Conservation (phyloP, 2,329 filamentous ascomycete genomes). For the Talaromyces sp. region DNA sequence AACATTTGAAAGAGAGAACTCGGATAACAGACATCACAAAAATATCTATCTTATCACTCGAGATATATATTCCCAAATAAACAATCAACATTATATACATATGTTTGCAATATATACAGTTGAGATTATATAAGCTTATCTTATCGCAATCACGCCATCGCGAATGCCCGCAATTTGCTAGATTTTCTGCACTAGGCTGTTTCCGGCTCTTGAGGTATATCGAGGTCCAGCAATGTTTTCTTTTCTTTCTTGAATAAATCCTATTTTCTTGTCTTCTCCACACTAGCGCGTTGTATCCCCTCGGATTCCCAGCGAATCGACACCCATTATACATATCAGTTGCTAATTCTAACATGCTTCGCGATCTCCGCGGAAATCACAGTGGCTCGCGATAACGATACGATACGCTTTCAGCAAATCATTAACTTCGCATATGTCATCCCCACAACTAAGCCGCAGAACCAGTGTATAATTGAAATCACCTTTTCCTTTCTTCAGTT, state of each 20-base stretch:
- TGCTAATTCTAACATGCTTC: not conserved
- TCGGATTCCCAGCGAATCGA: not conserved
- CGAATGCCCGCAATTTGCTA: not conserved
- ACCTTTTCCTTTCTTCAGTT: not conserved
- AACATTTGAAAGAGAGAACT: too few relatives aligned
- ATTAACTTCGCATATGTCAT: not conserved
- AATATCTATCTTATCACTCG: too few relatives aligned
- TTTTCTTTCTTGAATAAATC: not conserved
- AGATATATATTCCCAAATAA: too few relatives aligned
- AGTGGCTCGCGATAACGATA: not conserved
- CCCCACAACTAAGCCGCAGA: not conserved
- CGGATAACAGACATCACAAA: too few relatives aligned
- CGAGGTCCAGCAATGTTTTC: not conserved
- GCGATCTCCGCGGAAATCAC: not conserved
- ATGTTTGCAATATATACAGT: too few relatives aligned
- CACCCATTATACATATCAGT: not conserved
- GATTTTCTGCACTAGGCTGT: not conserved
- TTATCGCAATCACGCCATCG: conserved; percentile 4
- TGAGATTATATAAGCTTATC: not conserved
- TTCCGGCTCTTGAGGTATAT: not conserved
- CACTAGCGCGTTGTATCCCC: not conserved
- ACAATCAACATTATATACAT: too few relatives aligned
- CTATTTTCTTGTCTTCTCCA: not conserved
- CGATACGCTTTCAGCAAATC: not conserved
- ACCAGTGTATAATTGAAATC: not conserved